Percentiles rank a stretch among this genome's conserved stretches.
phyloP scores from a whole-genome alignment of 2,329 filamentous ascomycete species.

The Penicillium sp. region DNA sequence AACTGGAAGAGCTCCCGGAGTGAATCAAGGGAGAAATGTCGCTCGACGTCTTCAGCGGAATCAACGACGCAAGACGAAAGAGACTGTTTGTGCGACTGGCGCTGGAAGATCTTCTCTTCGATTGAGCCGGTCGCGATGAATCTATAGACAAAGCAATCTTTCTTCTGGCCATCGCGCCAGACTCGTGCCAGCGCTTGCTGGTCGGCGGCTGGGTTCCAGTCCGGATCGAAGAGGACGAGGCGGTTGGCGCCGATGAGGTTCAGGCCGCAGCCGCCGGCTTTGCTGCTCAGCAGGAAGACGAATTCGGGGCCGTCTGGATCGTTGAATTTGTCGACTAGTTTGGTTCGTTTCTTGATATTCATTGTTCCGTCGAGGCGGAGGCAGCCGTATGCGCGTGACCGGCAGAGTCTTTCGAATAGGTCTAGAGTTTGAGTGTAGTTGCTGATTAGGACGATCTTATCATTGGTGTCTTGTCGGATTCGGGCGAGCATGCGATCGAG shows the following conservation, averaged over 20 bases:
- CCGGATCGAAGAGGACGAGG: constrained; percentile 90
- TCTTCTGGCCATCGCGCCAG: constrained; percentile 98
- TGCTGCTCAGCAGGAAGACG: constrained; percentile 92
- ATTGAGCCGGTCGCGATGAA: constrained; percentile 98
- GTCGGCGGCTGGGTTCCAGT: constrained; percentile 97
- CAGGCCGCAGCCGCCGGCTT: constrained; percentile 93
- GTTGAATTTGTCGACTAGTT: constrained; percentile 97
- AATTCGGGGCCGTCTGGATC: constrained; percentile 86
- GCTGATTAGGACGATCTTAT: constrained; percentile 98
- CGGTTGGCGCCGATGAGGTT: constrained; percentile 94
- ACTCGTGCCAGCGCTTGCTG: constrained; percentile 96
- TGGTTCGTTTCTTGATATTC: constrained; percentile 95
- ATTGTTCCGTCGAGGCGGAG: constrained; percentile 93
- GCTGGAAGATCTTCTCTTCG: constrained; percentile 98
- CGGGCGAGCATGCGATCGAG: constrained; percentile 96
- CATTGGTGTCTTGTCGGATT: constrained; percentile 92
- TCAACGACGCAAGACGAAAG: constrained; percentile 95
- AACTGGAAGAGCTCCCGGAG: constrained; percentile 94
- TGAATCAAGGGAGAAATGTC: constrained; percentile 89
- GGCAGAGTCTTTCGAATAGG: constrained; percentile 87
- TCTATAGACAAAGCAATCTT: constrained; percentile 99
- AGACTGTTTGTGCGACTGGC: constrained; percentile 96
- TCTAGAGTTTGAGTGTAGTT: constrained; percentile 98
- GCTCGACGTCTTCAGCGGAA: constrained; percentile 91
- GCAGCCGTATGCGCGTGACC: constrained; percentile 75